Percentiles rank a stretch among this genome's conserved stretches.
Conservation (phyloP, 176 grass and related monocot species). For the Themeda triandra region DNA sequence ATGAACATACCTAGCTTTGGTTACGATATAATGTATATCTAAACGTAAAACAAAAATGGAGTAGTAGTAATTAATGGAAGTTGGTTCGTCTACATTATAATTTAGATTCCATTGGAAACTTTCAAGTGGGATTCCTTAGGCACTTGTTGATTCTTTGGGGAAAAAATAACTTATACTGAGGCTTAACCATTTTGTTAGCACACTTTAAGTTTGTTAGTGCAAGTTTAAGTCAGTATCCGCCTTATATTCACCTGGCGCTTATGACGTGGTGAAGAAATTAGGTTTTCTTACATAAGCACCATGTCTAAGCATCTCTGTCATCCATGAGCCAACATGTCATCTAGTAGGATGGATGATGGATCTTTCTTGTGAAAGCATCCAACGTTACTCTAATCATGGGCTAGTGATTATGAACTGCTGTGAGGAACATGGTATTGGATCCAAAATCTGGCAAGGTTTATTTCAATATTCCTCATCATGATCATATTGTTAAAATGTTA, state of each 20-base stretch:
- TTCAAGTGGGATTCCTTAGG: neutral
- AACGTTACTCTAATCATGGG: conserved; percentile 14
- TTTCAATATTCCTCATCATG: neutral
- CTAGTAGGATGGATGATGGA: neutral
- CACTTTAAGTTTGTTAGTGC: neutral
- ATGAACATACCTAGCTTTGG: neutral
- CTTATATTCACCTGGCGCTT: neutral
- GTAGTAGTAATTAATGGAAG: neutral
- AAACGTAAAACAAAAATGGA: neutral
- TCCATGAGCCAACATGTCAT: neutral
- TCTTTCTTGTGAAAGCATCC: neutral
- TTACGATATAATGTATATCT: neutral
- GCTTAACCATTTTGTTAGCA: neutral
- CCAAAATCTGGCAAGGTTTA: neutral
- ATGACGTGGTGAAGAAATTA: neutral
- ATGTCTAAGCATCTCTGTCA: neutral
- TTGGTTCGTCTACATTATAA: neutral
- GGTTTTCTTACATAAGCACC: neutral
- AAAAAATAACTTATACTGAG: neutral
- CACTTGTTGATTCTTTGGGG: neutral
- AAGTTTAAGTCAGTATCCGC: neutral
- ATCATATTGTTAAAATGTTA: conserved; percentile 8
- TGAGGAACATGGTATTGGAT: neutral
- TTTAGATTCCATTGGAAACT: neutral
- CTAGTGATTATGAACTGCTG: neutral